phyloP scores from a whole-genome alignment of 1,284 basidiomycete genomes.

The Ganoderma multipileum region DNA sequence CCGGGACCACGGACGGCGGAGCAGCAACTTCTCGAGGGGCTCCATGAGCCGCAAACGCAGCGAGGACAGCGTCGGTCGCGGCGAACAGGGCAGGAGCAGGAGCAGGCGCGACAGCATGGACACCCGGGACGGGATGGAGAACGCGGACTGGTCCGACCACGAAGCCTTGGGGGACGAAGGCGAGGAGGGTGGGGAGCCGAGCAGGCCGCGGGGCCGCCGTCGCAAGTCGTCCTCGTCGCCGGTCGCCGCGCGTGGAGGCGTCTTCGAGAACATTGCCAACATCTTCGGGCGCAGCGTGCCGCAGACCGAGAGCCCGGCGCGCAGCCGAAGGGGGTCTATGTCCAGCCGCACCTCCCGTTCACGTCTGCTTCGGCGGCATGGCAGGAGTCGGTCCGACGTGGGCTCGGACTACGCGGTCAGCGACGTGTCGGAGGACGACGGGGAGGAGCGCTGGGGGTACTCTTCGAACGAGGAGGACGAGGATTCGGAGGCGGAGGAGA shows the following conservation, averaged over 20 bases:
- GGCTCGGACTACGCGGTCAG: constrained; percentile 65
- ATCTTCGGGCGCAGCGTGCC: constrained; percentile 64
- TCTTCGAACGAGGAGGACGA: constrained; percentile 75
- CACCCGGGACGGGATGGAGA: constrained; percentile 44
- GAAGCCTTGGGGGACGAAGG: constrained; percentile 25
- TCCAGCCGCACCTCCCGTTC: constrained; percentile 64
- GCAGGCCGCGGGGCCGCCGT: constrained; percentile 31
- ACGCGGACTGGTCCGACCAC: constrained; percentile 26
- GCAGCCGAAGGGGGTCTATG: constrained; percentile 56
- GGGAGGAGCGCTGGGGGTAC: constrained; percentile 80
- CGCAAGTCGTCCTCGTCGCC: constrained; percentile 42
- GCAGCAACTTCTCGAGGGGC: constrained; percentile 58
- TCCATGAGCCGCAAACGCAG: constrained; percentile 56
- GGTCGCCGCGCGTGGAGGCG: constrained; percentile 48
- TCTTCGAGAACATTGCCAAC: constrained; percentile 74
- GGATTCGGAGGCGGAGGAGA: constrained; percentile 35
- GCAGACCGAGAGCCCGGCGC: constrained; percentile 44
- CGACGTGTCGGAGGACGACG: constrained; percentile 56
- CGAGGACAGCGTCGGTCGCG: constrained; percentile 48
- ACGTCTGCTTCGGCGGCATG: constrained; percentile 59
- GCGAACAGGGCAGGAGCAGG: constrained; percentile 44
- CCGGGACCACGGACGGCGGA: constrained; percentile 55
- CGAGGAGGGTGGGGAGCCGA: constrained; percentile 37
- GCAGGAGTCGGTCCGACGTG: constrained; percentile 57
- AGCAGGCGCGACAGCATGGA: constrained; percentile 55